Base-by-base conservation (phyloP, 371 early-diverging fungal genomes). In the Apophysomyces elegans region DNA sequence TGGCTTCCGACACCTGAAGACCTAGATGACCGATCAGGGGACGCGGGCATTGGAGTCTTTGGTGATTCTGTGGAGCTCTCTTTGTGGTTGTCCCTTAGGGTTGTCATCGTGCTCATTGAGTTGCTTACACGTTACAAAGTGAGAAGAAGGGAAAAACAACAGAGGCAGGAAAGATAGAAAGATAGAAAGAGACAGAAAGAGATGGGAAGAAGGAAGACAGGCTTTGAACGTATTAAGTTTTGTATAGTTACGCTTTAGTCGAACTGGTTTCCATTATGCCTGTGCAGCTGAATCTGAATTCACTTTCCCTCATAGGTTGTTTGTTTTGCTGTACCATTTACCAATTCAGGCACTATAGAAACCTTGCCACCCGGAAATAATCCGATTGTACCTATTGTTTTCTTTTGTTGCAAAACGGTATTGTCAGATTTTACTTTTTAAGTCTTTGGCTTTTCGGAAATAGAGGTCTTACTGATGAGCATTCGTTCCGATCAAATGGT, bases 251-350 rank as follows among this genome's bases (percentile, higher is more conserved):
- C 11, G 16, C 21, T 21, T 50, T 16, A 21, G 21, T n/a, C 21
- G 54, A 50, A 50, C 35, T 26, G n/a, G 21, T 41, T 41, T 41
- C 41, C 8, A 8, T 50, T 50, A 50, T 50, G 54, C 54, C 21
- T 21, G 54, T 50, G 21, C 21, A 26, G 54, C 54, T 50, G 54
- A 21, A 50, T 50, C 21, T 50, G 21, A 50, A 50, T 50, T 50
- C 9, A 21, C 2, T 50, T 50, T 9, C 54, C 54, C 54, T 50
- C 54, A 9, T 21, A 26, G 54, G 54, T 50, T 50, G 54, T 50
- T 50, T 50, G 54, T 50, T 50, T 50, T 50, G 21, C 21, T 50
- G 54, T 26, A 16, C 21, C 54, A 32, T 50, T 50, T 50, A 1
- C 9, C 32, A 26, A 26, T 26, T 26, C 32, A 26, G 32, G 32